Evolutionary conservation across 352 stramenopile genomes (phyloP).

Genomic region (Pythium coloratum): DNA sequence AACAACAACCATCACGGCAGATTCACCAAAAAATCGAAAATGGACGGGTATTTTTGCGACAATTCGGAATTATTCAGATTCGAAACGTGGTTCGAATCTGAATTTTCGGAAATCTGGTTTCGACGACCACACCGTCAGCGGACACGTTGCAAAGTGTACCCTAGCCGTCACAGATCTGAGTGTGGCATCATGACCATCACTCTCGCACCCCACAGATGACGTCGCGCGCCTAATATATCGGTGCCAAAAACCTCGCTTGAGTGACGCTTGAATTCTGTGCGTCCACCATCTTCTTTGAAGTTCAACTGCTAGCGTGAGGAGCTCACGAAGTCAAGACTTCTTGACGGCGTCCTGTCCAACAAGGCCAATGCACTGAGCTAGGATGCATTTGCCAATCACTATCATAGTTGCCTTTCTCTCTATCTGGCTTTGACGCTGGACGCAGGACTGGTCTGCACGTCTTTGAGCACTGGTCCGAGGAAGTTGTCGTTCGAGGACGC

Average conservation of each 20-base stretch:
- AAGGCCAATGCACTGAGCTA: too few relatives aligned
- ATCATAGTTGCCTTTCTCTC: not conserved
- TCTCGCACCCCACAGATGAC: conserved; percentile 11
- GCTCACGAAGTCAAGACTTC: not conserved
- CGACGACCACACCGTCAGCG: not conserved
- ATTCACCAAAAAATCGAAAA: not conserved
- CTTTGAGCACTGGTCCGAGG: not conserved
- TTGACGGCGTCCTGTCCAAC: not conserved
- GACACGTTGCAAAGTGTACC: conserved; percentile 8
- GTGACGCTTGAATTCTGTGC: not conserved
- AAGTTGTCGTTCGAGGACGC: not conserved
- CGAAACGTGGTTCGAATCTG: not conserved
- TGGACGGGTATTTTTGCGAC: not conserved
- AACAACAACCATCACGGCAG: not conserved
- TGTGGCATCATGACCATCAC: conserved; percentile 20
- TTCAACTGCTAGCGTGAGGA: not conserved
- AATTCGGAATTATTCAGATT: not conserved
- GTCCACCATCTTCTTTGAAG: conserved; percentile 1
- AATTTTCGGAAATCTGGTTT: not conserved
- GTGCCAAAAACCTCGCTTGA: not conserved
- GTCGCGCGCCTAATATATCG: conserved; percentile 18
- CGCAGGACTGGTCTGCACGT: not conserved
- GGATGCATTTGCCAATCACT: too few relatives aligned
- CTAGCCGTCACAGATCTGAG: not conserved
- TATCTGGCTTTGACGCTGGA: conserved; percentile 1